Evolutionary conservation across 129 eudicot genomes (phyloP).

Genomic region (Lonicera japonica): DNA sequence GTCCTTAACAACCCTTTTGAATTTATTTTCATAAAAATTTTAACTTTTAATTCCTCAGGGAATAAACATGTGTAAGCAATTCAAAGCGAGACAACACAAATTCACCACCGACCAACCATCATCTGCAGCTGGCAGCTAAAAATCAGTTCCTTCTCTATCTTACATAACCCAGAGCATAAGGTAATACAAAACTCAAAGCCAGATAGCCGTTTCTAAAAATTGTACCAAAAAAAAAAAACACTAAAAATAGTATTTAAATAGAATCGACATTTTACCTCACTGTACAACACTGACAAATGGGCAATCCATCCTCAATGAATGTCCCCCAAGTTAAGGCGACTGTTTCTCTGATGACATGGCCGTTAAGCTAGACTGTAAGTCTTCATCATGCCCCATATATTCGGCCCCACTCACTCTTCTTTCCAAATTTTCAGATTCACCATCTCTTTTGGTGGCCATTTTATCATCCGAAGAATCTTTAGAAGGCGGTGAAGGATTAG

Average conservation of each 20-base stretch:
- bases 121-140: slow-evolving; percentile 17
- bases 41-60: too few species aligned
- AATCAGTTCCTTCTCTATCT: slow-evolving; percentile 20
- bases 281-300: slow-evolving; percentile 55
- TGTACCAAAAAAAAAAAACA: too few species aligned
- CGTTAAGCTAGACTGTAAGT: slow-evolving; percentile 25
- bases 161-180: slow-evolving; percentile 1
- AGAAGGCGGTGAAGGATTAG: slow-evolving; percentile 30
- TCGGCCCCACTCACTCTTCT: slow-evolving; percentile 22
- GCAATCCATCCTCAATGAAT: slow-evolving; percentile 20
- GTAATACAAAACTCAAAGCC: slow-evolving; percentile 25
- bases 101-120: slow-evolving; percentile 4
- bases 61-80: too few species aligned
- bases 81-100: slow-evolving; percentile 3
- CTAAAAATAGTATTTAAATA: slow-evolving; percentile 25
- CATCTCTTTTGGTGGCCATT: slow-evolving; percentile 26
- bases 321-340: slow-evolving; percentile 21
- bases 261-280: slow-evolving; percentile 44
- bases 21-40: too few species aligned
- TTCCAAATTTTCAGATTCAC: slow-evolving; percentile 43
- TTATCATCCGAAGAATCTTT: slow-evolving; percentile 34
- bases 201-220: slow-evolving; percentile 25
- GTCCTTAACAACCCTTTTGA: background rate
- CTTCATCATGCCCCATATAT: slow-evolving; percentile 31
- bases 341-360: slow-evolving; percentile 22